Conservation (phyloP, 2,329 filamentous ascomycete genomes). For the Aspergillus vadensis region DNA sequence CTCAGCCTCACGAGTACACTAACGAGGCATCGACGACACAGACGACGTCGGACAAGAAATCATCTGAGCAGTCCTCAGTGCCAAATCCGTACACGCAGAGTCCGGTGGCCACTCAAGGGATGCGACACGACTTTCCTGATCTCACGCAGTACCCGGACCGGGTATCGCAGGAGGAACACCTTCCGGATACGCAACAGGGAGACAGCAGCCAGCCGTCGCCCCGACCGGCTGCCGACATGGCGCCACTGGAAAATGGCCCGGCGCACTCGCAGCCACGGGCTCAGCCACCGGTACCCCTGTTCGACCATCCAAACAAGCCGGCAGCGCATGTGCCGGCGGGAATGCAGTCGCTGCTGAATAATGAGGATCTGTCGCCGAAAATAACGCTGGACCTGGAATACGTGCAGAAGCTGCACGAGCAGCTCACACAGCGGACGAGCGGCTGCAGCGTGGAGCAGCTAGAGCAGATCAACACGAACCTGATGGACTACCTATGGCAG, state of each 20-base stretch:
- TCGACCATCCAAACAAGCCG: conserved; percentile 37
- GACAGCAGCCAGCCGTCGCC: conserved; percentile 38
- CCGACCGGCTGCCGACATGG: conserved; percentile 30
- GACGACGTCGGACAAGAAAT: conserved; percentile 79
- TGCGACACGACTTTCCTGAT: conserved; percentile 54
- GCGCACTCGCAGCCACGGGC: conserved; percentile 42
- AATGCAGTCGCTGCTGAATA: conserved; percentile 38
- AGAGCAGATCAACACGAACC: conserved; percentile 84
- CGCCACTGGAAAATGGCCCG: conserved; percentile 22
- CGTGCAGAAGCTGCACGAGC: conserved; percentile 61
- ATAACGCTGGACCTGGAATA: conserved; percentile 51
- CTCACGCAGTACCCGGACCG: conserved; percentile 53
- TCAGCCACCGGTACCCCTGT: conserved; percentile 44
- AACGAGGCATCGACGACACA: conserved; percentile 92
- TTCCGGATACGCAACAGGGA: conserved; percentile 65
- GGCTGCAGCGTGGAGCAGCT: conserved; percentile 90
- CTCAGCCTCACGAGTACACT: conserved; percentile 63
- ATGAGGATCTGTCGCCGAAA: conserved; percentile 33
- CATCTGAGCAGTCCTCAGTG: conserved; percentile 71
- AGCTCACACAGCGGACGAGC: conserved; percentile 67
- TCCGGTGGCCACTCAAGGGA: conserved; percentile 45
- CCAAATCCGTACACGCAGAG: conserved; percentile 70
- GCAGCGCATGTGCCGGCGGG: conserved; percentile 26
- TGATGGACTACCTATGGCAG: conserved; percentile 90
- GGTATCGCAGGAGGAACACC: conserved; percentile 59